Conservation (phyloP, 2,329 filamentous ascomycete species). For the Chaetomiaceae sp. region DNA sequence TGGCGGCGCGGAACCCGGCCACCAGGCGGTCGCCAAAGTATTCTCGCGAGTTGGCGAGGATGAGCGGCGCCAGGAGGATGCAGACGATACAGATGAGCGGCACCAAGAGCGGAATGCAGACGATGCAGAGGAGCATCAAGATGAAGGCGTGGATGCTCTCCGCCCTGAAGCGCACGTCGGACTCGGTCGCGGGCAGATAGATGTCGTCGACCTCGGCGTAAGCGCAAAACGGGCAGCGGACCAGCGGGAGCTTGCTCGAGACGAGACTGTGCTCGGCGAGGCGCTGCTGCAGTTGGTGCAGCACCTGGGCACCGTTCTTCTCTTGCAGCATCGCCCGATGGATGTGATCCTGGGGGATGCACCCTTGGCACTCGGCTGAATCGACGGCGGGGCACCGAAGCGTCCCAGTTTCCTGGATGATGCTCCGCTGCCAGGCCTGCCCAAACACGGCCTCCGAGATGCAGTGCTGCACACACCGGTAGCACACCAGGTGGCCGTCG, state of each 20-base stretch:
- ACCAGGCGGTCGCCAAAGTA: conserved; percentile 40
- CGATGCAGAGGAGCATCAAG: conserved; percentile 39
- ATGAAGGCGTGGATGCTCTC: conserved; percentile 42
- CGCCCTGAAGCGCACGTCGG: conserved; percentile 53
- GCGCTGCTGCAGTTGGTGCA: conserved; percentile 72
- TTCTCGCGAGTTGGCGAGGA: too few relatives aligned
- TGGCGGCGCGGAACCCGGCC: conserved; percentile 52
- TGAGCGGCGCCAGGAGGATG: too few relatives aligned
- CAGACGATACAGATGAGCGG: not conserved
- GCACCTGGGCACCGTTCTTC: conserved; percentile 64
- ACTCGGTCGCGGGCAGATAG: conserved; percentile 55
- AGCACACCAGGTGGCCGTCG: conserved; percentile 69
- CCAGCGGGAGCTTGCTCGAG: conserved; percentile 67
- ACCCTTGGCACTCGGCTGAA: conserved; percentile 66
- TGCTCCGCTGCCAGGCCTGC: conserved; percentile 81
- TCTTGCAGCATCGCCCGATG: conserved; percentile 67
- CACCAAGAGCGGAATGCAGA: conserved; percentile 51
- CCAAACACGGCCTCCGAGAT: conserved; percentile 87
- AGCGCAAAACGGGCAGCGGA: conserved; percentile 83
- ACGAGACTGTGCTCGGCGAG: conserved; percentile 72
- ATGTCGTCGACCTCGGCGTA: conserved; percentile 86
- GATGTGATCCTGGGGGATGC: conserved; percentile 65
- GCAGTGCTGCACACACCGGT: conserved; percentile 76
- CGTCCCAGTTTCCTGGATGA: conserved; percentile 67
- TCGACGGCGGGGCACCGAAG: conserved; percentile 79